Evolutionary conservation across 164 flowering plant species (phyloP).

Genomic region (Buxus sempervirens): DNA sequence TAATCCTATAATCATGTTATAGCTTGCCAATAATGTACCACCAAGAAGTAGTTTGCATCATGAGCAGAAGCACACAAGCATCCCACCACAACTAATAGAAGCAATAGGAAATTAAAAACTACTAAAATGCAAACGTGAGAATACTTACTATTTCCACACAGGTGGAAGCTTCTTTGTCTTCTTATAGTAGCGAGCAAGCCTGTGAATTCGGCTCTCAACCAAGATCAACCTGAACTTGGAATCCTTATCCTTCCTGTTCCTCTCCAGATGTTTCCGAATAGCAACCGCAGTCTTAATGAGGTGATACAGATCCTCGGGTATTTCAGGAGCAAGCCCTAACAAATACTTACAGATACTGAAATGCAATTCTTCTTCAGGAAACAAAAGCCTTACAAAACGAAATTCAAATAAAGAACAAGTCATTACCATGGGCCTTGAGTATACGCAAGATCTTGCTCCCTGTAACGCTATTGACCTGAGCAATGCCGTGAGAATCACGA

Average conservation of each 20-base stretch:
- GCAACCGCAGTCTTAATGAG: constrained; percentile 40
- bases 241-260: constrained; percentile 42
- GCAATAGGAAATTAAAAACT: neutral
- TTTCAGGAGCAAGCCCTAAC: constrained; percentile 38
- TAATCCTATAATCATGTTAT: no score
- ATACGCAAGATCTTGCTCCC: constrained; percentile 51
- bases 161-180: constrained; percentile 55
- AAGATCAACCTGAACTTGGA: constrained; percentile 41
- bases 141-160: constrained; percentile 54
- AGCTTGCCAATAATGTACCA: no score
- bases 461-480: constrained; percentile 49
- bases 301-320: constrained; percentile 38
- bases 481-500: constrained; percentile 59
- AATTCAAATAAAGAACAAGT: neutral
- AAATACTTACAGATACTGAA: neutral
- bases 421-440: constrained; percentile 47
- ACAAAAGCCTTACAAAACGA: neutral
- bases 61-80: no score
- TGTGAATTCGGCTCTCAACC: constrained; percentile 42
- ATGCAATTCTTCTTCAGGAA: constrained; percentile 13
- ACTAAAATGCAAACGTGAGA: neutral
- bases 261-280: constrained; percentile 39
- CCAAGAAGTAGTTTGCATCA: no score
- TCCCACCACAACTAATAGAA: neutral
- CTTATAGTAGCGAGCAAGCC: constrained; percentile 40